Evolutionary conservation across 2,329 filamentous ascomycete genomes (phyloP), one percentile per base, ranked within the genome.

Genomic region (Cadophora malorum): DNA sequence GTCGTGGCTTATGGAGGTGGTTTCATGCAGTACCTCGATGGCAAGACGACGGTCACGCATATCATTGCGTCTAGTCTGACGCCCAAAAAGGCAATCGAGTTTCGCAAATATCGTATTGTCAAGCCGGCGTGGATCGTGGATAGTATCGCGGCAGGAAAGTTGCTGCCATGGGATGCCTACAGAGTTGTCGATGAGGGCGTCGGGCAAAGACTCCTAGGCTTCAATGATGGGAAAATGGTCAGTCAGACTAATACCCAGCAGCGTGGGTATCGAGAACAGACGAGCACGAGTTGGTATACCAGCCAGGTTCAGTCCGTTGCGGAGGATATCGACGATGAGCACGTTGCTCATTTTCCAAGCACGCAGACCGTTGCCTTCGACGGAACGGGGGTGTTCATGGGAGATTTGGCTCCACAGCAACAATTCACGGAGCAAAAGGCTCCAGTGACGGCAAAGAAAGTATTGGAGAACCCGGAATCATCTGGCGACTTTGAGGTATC

Each of bases 101-200:
- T 97, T 76, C 86, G 84, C 64, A 89, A 88, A 71, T 97, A 98
- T 79, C 89, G 95, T 56, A 92, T 99, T 47, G 96, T 97, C 62
- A 97, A 96, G 79, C 96, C 96, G 0, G 90, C 93, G 23, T 99
- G 96, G 96, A 87, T 99, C 3, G 90, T 93, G 16, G 95, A 99
- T 74, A 97, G 94, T 69, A 88, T 98, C 56, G 84, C 88, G 67
- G 92, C 92, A 7, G 93, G 93, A 6, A 91, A 87, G 74, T 80
- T 97, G 55, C 82, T 98, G 33, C 91, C 95, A 0, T 99, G 96
- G 96, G 85, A 91, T 69, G 84, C 89, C 14, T 99, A 96, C 76
- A 88, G 93, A 35, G 89, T 97, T 0, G 82, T 97, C 4, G 92
- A 96, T 72, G 93, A 97, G 78, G 94, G 93, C 0, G 88, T 90